Conservation (phyloP, 192 early-diverging fungal genomes). For the Linnemannia exigua region DNA sequence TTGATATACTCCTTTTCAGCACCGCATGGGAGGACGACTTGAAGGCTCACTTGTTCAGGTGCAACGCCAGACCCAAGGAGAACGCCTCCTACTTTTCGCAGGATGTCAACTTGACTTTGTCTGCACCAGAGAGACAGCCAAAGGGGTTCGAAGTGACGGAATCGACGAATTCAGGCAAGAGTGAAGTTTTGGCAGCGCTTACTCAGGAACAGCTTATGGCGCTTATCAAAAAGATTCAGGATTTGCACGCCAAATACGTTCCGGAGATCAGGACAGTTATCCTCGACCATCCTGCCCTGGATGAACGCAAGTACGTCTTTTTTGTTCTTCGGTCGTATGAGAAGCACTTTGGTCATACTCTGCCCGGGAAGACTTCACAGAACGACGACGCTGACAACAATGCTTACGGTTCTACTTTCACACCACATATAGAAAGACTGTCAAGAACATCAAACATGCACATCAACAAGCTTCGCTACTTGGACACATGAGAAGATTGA, state of each 20-base stretch:
- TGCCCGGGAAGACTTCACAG: background rate
- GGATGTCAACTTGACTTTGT: slow-evolving; percentile 61
- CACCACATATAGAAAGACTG: slow-evolving; percentile 36
- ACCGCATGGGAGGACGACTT: slow-evolving; percentile 68
- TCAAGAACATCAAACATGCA: slow-evolving; percentile 64
- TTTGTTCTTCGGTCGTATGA: background rate
- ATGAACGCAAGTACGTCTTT: slow-evolving; percentile 51
- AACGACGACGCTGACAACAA: background rate
- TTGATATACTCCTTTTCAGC: slow-evolving; percentile 32
- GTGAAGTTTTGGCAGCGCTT: slow-evolving; percentile 29
- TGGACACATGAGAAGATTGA: slow-evolving; percentile 76
- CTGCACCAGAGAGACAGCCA: slow-evolving; percentile 43
- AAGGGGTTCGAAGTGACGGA: slow-evolving; percentile 29
- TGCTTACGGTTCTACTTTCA: background rate
- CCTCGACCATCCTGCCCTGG: slow-evolving; percentile 42
- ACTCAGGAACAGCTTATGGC: slow-evolving; percentile 27
- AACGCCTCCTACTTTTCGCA: slow-evolving; percentile 34
- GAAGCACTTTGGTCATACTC: background rate
- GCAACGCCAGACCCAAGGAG: slow-evolving; percentile 74
- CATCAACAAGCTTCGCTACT: slow-evolving; percentile 82
- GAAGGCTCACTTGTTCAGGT: slow-evolving; percentile 71
- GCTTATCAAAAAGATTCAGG: slow-evolving; percentile 50
- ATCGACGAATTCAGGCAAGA: slow-evolving; percentile 3
- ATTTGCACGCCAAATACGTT: slow-evolving; percentile 39
- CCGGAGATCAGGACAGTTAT: slow-evolving; percentile 43